These are phyloP conservation scores for Lasiodiplodia gonubiensis DNA, from an alignment of 2,329 filamentous ascomycete species.

Conservation along the genomic window DNA sequence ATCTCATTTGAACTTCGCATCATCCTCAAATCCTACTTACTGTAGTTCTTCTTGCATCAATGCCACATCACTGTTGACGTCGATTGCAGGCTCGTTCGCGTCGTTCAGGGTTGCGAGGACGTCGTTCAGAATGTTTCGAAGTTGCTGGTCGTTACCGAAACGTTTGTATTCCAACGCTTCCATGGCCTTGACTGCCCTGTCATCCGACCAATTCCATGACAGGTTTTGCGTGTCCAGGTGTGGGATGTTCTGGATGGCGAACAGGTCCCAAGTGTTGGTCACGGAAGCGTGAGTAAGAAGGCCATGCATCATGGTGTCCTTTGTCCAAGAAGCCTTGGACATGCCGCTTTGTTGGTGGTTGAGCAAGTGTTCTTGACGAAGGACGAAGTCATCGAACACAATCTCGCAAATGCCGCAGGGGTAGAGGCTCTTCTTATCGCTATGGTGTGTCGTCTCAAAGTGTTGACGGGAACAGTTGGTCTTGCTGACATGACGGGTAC, in stretches of 20 bases:
- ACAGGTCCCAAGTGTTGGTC: neutral
- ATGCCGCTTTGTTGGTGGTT: neutral
- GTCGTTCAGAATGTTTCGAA: neutral
- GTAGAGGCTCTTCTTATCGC: neutral
- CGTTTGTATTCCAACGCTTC: neutral
- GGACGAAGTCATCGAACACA: neutral
- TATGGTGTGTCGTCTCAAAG: neutral
- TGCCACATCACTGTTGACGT: too few species aligned
- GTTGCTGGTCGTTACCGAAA: neutral
- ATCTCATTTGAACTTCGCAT: too few species aligned
- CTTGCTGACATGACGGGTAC: neutral
- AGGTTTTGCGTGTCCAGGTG: neutral
- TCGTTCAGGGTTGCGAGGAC: neutral
- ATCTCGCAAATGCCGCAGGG: neutral
- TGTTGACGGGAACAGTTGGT: neutral
- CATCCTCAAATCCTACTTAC: too few species aligned
- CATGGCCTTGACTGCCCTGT: neutral
- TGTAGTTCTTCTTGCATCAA: too few species aligned
- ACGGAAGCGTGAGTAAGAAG: neutral
- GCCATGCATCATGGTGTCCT: neutral
- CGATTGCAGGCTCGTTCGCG: too few species aligned
- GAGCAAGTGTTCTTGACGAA: neutral
- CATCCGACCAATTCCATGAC: neutral
- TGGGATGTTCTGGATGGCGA: accelerated
- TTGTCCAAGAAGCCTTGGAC: neutral